Conservation (phyloP, 306 rosid species). For the Trifolium fragiferum region DNA sequence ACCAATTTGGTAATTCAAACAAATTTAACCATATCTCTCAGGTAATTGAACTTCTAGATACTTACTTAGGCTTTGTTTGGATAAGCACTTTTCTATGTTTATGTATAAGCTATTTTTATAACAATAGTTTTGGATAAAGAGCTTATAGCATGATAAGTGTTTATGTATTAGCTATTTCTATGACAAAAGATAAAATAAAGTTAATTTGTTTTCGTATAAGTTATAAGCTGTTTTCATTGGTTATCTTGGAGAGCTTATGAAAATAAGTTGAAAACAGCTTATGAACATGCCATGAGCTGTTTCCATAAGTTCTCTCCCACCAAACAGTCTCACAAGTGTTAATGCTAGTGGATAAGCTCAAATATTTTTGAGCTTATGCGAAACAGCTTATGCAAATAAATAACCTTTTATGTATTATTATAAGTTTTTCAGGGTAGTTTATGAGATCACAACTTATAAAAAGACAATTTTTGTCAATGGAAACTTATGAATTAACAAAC, state of each 20-base stretch:
- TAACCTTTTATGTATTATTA: no score
- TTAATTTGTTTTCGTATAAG: background rate
- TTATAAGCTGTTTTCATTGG: background rate
- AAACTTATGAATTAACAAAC: no score
- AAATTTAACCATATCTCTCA: conserved; percentile 65
- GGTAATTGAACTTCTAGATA: conserved; percentile 45
- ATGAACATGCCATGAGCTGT: background rate
- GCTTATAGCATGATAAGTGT: background rate
- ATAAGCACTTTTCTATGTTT: background rate
- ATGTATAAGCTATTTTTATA: background rate
- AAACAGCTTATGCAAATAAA: no score
- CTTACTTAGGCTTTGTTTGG: background rate
- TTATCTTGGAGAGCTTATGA: background rate
- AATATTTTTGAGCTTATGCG: background rate
- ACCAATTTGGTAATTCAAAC: conserved; percentile 61
- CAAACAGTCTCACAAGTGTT: background rate
- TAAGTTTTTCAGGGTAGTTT: no score
- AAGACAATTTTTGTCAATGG: no score
- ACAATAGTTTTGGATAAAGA: background rate
- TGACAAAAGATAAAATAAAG: background rate
- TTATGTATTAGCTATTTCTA: background rate
- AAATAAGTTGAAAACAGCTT: background rate
- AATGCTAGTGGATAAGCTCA: background rate
- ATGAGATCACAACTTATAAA: no score
- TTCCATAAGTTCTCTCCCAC: background rate